These are phyloP conservation scores for Monosporascus sp. DNA, from an alignment of 2,329 filamentous ascomycete genomes.

Conservation along the genomic window DNA sequence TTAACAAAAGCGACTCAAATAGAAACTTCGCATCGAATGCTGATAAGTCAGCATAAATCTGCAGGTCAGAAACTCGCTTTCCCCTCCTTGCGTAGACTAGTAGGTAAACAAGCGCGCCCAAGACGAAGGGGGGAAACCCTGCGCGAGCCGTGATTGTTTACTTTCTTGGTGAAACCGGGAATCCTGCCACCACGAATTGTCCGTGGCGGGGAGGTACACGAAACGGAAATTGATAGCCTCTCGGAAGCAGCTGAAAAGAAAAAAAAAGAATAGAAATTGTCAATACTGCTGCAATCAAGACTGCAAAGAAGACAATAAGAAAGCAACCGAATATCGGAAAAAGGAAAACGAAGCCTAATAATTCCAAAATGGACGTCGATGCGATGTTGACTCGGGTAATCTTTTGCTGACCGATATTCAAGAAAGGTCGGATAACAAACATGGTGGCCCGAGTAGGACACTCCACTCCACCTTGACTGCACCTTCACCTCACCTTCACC, in stretches of 20 bases:
- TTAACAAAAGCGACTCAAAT: conserved; percentile 2
- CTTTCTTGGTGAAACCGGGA: not conserved
- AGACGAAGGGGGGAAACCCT: not conserved
- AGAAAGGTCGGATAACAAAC: not conserved
- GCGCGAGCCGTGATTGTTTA: not conserved
- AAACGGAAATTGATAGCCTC: not conserved
- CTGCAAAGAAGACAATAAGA: not conserved
- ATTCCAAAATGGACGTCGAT: not conserved
- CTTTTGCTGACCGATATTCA: no score
- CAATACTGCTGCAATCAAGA: not conserved
- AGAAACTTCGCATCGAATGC: not conserved
- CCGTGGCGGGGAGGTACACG: not conserved
- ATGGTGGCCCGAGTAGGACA: no score
- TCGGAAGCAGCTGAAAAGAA: not conserved
- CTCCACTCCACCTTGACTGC: no score
- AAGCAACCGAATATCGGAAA: not conserved
- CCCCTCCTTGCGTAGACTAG: not conserved
- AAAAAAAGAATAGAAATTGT: not conserved
- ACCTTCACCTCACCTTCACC: no score
- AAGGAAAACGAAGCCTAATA: not conserved
- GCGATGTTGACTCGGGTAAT: not conserved
- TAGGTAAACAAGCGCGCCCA: not conserved
- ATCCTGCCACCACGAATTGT: not conserved
- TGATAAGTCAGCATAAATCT: no score
- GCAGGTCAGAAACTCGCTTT: not conserved